Conservation (phyloP, 2,329 filamentous ascomycete species). For the Trichoderma atroviride region DNA sequence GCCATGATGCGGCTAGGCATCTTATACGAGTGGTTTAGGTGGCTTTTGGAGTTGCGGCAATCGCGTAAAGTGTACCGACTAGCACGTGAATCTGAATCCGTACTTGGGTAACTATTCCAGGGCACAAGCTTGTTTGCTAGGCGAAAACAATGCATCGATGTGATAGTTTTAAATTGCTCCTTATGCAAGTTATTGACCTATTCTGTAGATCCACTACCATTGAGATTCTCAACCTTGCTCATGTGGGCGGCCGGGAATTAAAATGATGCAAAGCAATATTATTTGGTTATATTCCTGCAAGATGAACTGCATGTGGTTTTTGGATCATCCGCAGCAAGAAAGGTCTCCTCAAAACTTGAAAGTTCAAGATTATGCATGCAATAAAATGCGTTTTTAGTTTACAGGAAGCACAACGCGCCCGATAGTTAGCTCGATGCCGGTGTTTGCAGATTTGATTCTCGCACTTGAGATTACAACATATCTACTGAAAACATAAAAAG, state of each 20-base stretch:
- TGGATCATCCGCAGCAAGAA: neutral
- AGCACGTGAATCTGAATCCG: neutral
- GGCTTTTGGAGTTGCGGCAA: neutral
- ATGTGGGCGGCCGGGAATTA: neutral
- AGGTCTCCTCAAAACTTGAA: neutral
- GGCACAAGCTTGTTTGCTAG: neutral
- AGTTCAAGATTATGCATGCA: neutral
- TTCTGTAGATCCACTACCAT: neutral
- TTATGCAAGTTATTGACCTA: too few species aligned
- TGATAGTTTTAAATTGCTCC: neutral
- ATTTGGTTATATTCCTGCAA: too few species aligned
- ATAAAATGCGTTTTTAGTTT: neutral
- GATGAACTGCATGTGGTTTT: too few species aligned
- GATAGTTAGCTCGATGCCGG: neutral
- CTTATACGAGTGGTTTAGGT: neutral
- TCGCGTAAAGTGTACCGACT: neutral
- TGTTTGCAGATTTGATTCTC: neutral
- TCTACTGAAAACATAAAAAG: neutral
- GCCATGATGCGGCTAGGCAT: neutral
- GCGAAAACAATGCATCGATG: neutral
- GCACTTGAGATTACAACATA: neutral
- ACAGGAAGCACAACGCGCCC: neutral
- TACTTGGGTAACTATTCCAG: neutral
- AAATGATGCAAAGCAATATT: neutral
- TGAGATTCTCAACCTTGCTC: neutral